Conservation (phyloP, 2,329 filamentous ascomycete species). For the Dactylellina parvicollis region DNA sequence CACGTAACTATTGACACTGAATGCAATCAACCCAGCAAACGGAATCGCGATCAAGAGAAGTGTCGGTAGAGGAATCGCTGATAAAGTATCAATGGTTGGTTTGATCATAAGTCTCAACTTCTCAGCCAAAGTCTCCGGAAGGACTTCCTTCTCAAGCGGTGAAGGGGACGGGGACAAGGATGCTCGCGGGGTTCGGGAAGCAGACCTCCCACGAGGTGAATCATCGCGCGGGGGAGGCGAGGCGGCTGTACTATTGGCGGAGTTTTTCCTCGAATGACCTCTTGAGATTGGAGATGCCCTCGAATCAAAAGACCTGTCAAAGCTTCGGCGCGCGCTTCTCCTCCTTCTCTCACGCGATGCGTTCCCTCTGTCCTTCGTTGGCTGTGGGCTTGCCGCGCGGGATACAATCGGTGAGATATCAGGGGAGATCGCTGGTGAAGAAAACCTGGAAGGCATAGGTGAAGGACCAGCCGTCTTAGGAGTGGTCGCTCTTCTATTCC, state of each 20-base stretch:
- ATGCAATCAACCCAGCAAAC: slow-evolving; percentile 40
- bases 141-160: slow-evolving; percentile 26
- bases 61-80: slow-evolving; percentile 41
- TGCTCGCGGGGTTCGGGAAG: slow-evolving; percentile 6
- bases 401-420: slow-evolving; percentile 45
- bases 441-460: slow-evolving; percentile 38
- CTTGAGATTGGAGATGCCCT: not conserved
- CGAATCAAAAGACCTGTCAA: slow-evolving; percentile 19
- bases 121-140: slow-evolving; percentile 13
- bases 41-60: slow-evolving; percentile 44
- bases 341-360: slow-evolving; percentile 30
- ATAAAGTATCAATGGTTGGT: slow-evolving; percentile 39
- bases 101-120: slow-evolving; percentile 41
- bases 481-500: slow-evolving; percentile 20
- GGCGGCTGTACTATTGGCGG: not conserved
- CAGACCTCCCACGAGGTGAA: slow-evolving; percentile 19
- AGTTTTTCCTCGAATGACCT: slow-evolving; percentile 19
- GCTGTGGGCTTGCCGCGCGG: slow-evolving; percentile 24
- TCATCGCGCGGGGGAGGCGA: slow-evolving; percentile 10
- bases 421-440: slow-evolving; percentile 42
- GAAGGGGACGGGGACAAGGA: slow-evolving; percentile 32
- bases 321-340: slow-evolving; percentile 28
- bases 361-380: not conserved
- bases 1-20: slow-evolving; percentile 50
- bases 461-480: slow-evolving; percentile 47